A percentile compares a stretch with the other conserved stretches of the same genome.
These are phyloP conservation scores for Yamadazyma insecticola DNA, from an alignment of 805 yeast species.

Conservation along the genomic window DNA sequence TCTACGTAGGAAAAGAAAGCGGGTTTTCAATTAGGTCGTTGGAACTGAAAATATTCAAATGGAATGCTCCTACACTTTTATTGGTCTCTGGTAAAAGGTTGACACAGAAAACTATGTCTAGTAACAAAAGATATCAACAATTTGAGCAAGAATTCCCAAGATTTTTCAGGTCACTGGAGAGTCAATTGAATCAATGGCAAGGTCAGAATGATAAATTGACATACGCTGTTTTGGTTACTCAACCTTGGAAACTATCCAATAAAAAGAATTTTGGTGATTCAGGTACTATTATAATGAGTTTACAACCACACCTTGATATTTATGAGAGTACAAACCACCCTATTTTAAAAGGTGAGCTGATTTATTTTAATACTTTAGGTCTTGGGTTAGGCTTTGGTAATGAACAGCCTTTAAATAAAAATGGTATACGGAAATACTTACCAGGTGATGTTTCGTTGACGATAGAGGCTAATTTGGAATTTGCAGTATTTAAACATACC, in stretches of 20 bases:
- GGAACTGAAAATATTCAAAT: conserved; percentile 78
- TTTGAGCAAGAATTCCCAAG: conserved; percentile 48
- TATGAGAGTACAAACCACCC: conserved; percentile 31
- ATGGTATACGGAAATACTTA: conserved; percentile 38
- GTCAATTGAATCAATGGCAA: conserved; percentile 27
- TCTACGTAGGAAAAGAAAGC: conserved; percentile 67
- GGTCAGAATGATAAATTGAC: conserved; percentile 40
- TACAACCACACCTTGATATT: conserved; percentile 61
- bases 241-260: conserved; percentile 77
- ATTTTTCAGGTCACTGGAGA: conserved; percentile 24
- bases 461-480: conserved; percentile 73
- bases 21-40: conserved; percentile 89
- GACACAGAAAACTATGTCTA: conserved; percentile 23
- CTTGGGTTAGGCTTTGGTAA: conserved; percentile 84
- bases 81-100: conserved; percentile 62
- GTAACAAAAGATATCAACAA: conserved; percentile 44
- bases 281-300: conserved; percentile 54
- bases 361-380: conserved; percentile 68
- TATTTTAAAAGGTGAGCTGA: conserved; percentile 30
- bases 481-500: conserved; percentile 70
- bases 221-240: conserved; percentile 60
- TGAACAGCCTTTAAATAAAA: conserved; percentile 54
- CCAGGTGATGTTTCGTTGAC: conserved; percentile 82
- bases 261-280: conserved; percentile 68
- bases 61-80: conserved; percentile 83